phyloP scores from a whole-genome alignment of 495 filamentous ascomycete species.

The Aspergillus funiculosus region DNA sequence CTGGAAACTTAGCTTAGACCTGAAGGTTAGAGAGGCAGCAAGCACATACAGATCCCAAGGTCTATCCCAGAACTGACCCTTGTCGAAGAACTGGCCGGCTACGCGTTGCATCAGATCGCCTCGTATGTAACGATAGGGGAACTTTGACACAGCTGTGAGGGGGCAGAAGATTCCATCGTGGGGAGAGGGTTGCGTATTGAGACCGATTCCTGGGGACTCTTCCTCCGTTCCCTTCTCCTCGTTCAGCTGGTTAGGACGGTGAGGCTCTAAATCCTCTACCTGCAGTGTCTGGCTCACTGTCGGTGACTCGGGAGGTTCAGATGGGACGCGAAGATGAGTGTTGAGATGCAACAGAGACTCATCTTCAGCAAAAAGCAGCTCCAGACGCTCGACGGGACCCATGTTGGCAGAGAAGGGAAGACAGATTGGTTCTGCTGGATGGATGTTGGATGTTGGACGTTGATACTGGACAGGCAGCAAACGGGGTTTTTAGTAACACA shows the following conservation, averaged over 20 bases:
- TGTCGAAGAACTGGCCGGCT: slow-evolving; percentile 52
- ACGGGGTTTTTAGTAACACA: no score
- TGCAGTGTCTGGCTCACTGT: not conserved
- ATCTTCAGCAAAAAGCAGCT: slow-evolving; percentile 25
- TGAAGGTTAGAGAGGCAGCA: slow-evolving; percentile 10
- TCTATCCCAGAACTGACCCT: slow-evolving; percentile 50
- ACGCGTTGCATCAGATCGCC: slow-evolving; percentile 41
- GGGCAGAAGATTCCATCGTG: slow-evolving; percentile 49
- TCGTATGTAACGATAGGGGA: slow-evolving; percentile 54
- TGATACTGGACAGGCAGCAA: no score
- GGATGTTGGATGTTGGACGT: no score
- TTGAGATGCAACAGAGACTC: slow-evolving; percentile 18
- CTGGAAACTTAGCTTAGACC: slow-evolving; percentile 31
- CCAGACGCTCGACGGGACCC: slow-evolving; percentile 22
- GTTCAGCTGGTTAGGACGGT: not conserved
- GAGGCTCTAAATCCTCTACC: not conserved
- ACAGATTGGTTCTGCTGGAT: no score
- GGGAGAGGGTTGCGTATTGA: not conserved
- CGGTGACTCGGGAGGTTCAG: not conserved
- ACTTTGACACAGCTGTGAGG: slow-evolving; percentile 52
- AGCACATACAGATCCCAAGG: slow-evolving; percentile 70
- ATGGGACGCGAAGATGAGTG: slow-evolving; percentile 13
- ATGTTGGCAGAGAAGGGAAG: slow-evolving; percentile 14
- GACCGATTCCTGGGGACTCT: not conserved
- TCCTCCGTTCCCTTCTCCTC: not conserved